Base-by-base conservation (phyloP, 1,284 basidiomycete genomes). In the Ceratobasidium sp. region DNA sequence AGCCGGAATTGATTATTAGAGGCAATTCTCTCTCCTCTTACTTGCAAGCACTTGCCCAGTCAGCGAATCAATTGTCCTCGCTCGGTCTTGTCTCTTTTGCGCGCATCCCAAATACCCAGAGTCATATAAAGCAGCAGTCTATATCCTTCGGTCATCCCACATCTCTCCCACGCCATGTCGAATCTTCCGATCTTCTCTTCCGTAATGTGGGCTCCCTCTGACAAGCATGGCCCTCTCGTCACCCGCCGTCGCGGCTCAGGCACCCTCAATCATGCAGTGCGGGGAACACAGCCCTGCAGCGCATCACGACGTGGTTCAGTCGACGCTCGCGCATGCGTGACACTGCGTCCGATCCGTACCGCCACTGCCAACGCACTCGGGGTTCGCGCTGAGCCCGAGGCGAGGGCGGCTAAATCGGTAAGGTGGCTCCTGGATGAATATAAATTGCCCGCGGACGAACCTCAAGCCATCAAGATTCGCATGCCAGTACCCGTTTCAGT, bases 181-280 rank as follows among this genome's bases (percentile, higher is more conserved):
- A 27, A n/a, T 13, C 6, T 25, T 29, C 60, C 60, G 8, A 49
- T 65, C 32, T 65, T 65, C 49, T 52, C 60, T 34, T 27, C 45
- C 31, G 47, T 65, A 47, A 65, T 65, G 60, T 65, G 60, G 60
- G 34, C 60, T 6, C 49, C 60, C 34, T 52, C 47, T 65, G 60
- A 65, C 49, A 65, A 65, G 20, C 35, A 65, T 27, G 60, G 60
- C 35, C 34, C 60, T 40, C 60, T 65, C 22, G 60, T 65, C 47
- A 65, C 60, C 27, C 60, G 60, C 35, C 47, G 60, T 12, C 60
- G 60, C 42, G 60, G 60, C 42, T 65, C 60, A 17, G 60, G 47
- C 7, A 65, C 60, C 15, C 10, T 32, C 5, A 4, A 13, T 8
- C 29, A 53, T 20, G 12, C 15, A 20, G 35, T n/a, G 12, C 60